These are phyloP conservation scores for Mortierella sp. DNA, from an alignment of 371 early-diverging fungal species.

Conservation along the genomic window DNA sequence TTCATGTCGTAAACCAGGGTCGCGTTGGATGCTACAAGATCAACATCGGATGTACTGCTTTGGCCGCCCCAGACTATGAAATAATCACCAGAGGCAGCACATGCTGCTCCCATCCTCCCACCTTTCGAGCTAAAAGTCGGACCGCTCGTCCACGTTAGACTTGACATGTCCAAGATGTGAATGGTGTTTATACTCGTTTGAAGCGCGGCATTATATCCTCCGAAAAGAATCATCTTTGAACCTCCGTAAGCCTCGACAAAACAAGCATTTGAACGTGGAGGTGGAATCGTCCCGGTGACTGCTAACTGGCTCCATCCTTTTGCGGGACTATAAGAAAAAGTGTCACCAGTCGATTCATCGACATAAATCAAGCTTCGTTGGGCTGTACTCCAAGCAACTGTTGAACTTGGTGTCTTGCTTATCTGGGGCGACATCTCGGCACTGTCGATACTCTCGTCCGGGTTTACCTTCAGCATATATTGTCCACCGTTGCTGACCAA, in stretches of 20 bases:
- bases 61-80: constrained; percentile 7
- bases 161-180: background rate
- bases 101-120: constrained; percentile 11
- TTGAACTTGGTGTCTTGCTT: background rate
- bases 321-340: background rate
- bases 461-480: background rate
- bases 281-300: background rate
- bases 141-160: background rate
- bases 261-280: background rate
- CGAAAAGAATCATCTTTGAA: constrained; percentile 2
- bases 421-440: background rate
- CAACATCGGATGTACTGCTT: background rate
- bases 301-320: constrained; percentile 1
- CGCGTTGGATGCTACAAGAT: background rate
- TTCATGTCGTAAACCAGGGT: background rate
- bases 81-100: constrained; percentile 6
- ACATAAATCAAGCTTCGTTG: background rate
- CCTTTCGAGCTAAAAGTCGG: background rate
- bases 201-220: background rate
- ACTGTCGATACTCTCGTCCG: background rate
- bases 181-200: background rate
- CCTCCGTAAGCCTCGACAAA: constrained; percentile 1
- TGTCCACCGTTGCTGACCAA: background rate
- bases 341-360: background rate
- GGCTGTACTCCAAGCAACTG: constrained; percentile 12